These are phyloP conservation scores for Exophiala calicioides DNA, from an alignment of 2,329 filamentous ascomycete genomes.

Conservation along the genomic window DNA sequence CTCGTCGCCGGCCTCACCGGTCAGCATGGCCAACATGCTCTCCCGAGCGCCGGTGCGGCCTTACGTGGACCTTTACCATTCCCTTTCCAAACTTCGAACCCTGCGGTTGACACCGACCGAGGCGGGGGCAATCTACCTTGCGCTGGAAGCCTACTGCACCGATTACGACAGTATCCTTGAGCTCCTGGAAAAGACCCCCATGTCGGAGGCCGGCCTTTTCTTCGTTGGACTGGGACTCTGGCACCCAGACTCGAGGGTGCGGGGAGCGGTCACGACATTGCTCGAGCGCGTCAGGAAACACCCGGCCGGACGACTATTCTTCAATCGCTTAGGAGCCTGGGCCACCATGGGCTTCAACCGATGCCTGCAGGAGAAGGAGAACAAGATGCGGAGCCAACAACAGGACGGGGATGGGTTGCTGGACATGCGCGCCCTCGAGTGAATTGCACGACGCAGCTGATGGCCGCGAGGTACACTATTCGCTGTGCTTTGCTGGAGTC, in stretches of 20 bases:
- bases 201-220: slow-evolving; percentile 84
- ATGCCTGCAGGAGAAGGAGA: slow-evolving; percentile 65
- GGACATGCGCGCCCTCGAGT: slow-evolving; percentile 7
- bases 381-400: slow-evolving; percentile 16
- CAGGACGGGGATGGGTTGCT: slow-evolving; percentile 17
- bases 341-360: slow-evolving; percentile 83
- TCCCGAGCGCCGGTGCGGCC: slow-evolving; percentile 55
- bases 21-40: slow-evolving; percentile 60
- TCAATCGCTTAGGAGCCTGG: slow-evolving; percentile 81
- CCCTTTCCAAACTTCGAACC: slow-evolving; percentile 85
- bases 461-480: not conserved
- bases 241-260: slow-evolving; percentile 79
- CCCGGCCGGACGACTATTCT: slow-evolving; percentile 91
- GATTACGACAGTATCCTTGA: slow-evolving; percentile 85
- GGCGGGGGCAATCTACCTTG: slow-evolving; percentile 80
- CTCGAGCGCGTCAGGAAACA: slow-evolving; percentile 81
- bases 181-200: slow-evolving; percentile 76
- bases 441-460: slow-evolving; percentile 17
- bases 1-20: slow-evolving; percentile 41
- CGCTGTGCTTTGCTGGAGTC: too few relatives aligned
- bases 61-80: slow-evolving; percentile 83
- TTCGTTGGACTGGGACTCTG: slow-evolving; percentile 89
- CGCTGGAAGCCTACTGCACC: slow-evolving; percentile 72
- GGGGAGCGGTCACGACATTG: slow-evolving; percentile 74
- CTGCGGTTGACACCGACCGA: slow-evolving; percentile 75